Base-by-base conservation (phyloP, 768 basidiomycete genomes). In the Neoboletus subvelutipes region DNA sequence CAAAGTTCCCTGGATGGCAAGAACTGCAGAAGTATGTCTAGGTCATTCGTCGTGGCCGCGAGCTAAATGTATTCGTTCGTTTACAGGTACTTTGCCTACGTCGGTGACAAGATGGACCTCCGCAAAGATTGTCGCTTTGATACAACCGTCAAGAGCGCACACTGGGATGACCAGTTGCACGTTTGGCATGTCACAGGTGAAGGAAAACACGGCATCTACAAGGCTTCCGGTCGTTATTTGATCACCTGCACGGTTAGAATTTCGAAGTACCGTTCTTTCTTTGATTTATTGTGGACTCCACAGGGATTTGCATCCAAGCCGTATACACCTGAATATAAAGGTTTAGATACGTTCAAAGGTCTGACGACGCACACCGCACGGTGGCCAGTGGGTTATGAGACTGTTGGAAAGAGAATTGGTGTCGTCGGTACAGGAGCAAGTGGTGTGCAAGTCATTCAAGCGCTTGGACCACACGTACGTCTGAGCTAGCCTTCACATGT, bases 91-190 rank as follows among this genome's bases (percentile, higher is more conserved):
- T 55, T 60, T 22, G 49, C 43, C 1, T 60, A 60, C n/a, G 52
- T 60, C 8, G 48, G 6, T 1, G 59, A 60, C 6, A 60, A 22
- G 48, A 18, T 60, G 39, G 45, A 55, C 28, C 31, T 59, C 12
- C 60, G 58, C 45, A 51, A 52, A 43, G 34, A 61, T 20, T 61
- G 53, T 48, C 58, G 50, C 15, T 61, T 61, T 29, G 54, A 60
- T 22, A 51, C 60, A 5, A 40, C 42, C 9, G 59, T 61, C 20
- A 61, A 60, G 36, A 34, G 37, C 1, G 59, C 59, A 5, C 51
- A 46, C 28, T 60, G 59, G 59, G 58, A 60, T 6, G 52, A 60
- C 13, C 43, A 28, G 24, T 28, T 17, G 7, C 59, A 60, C 18
- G 5, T 54, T 8, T 60, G 52, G 59, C 52, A 60, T 36, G 40